Base-by-base conservation (phyloP, 805 yeast genomes). In the Yarrowia sp. region DNA sequence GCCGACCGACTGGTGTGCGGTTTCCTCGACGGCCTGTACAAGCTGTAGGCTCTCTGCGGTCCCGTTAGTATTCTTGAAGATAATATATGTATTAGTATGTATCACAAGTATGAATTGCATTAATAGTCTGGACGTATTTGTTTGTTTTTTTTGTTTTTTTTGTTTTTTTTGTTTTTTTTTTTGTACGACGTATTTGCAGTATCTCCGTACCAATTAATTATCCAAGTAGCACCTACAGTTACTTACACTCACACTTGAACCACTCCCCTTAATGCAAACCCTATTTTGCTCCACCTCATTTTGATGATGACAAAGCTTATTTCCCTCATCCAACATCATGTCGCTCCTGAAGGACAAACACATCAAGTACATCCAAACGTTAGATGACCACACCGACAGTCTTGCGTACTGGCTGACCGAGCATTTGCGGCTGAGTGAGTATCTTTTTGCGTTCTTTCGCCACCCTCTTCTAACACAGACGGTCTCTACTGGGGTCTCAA, bases 401-500 rank as follows among this genome's bases (percentile, higher is more conserved):
- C 76, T 84, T 27, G 91, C 87, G 68, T 92, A 90, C 73, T 90
- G 96, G 94, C 73, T 92, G 58, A 83, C 90, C 10, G 98, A 94
- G 69, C 98, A 94, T 72, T 77, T 94, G 55, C 80, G 97, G 31
- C 74, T 94, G 79, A 90, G 74, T 70, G 64, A 14, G 70, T 44
- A 39, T 24, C 18, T 7, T n/a, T 8, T 10, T 7, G 16, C 22
- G 9, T 8, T 9, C 8, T 13, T 35, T 14, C 5, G 35, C 24
- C 16, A 2, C 8, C 18, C 27, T 13, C 12, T 13, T 9, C 59
- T 51, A 39, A 33, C 19, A 4, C 33, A 71, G 74, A 89, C 68
- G 99, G 98, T 1, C 79, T 94, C 0, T 94, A 94, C 72, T 94
- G 99, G 99, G 98, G 97, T 0, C 76, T 90, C 2, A 86, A 88